Evolutionary conservation across 768 basidiomycete genomes (phyloP), one percentile per base, ranked within the genome.

Genomic region (Podaxis sp.): DNA sequence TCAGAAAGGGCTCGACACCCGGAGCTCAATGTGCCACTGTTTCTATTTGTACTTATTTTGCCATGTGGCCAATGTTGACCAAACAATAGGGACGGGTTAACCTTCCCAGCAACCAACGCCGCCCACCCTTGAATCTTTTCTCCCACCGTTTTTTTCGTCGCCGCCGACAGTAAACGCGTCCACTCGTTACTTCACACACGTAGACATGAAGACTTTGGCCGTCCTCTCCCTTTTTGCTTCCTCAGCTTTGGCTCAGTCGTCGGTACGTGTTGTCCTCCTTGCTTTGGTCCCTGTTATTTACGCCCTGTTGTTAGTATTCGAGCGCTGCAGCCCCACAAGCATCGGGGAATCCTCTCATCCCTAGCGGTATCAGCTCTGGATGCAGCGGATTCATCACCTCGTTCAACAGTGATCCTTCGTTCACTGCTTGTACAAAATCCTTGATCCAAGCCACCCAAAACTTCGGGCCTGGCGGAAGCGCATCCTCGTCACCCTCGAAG

Each of bases 381-480:
- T 93, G 91, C 79, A 59, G 70, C 18, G 61, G 68, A 3, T 96
- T 85, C 79, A 79, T 95, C 65, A 73, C 61, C 3, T 62, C 67
- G 10, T 79, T 98, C 59, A 86, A 98, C 77, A 70, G 65, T 46
- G 82, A 96, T 74, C 18, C 77, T 1, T 68, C 61, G 50, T 72
- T 98, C 59, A 61, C 74, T 1, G 65, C 79, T 10, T 97, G 94
- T 81, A 82, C 90, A 21, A 67, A 67, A 0, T 70, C 86, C 10
- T 74, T 97, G 68, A 80, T 85, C 62, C 71, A 76, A 23, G 84
- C 89, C 9, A 84, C 89, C 28, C 64, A 80, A 21, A 70, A 73
- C 42, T 92, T 88, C 58, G 72, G 72, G 6, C 80, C 85, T 2
- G 77, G 80, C 36, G 76, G 77, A 59, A 78, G 71, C 70, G 63